Conservation (phyloP, 441 rosid genomes). For the Bruguiera hainesii region DNA sequence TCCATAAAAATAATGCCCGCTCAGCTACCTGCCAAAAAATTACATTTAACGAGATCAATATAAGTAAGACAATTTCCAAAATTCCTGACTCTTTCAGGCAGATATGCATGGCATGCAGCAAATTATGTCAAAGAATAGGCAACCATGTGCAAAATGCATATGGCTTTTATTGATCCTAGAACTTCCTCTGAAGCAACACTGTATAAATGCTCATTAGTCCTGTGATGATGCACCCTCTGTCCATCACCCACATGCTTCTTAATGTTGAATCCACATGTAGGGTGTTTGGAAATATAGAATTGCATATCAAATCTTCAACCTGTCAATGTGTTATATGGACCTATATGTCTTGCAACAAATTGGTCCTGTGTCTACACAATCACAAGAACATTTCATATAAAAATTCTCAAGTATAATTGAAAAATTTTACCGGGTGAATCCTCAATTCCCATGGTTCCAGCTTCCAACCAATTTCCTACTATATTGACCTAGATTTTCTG, state of each 20-base stretch:
- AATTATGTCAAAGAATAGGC: neutral
- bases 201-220: neutral
- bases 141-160: neutral
- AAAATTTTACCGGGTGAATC: no score
- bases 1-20: conserved; percentile 87
- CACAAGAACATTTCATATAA: no score
- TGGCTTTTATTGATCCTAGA: neutral
- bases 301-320: no score
- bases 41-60: neutral
- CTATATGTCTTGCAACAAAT: neutral
- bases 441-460: no score
- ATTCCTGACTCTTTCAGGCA: neutral
- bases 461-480: no score
- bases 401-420: no score
- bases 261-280: neutral
- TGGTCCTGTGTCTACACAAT: no score
- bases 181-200: neutral
- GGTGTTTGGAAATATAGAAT: neutral
- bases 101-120: neutral
- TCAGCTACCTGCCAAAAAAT: conserved; percentile 74
- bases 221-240: neutral
- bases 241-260: neutral
- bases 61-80: neutral
- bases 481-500: no score
- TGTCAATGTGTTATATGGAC: neutral